A percentile compares a stretch with the other conserved stretches of the same genome.
Evolutionary conservation across 2,329 filamentous ascomycete species (phyloP).

Genomic region (Ophidiomyces ophidiicola): DNA sequence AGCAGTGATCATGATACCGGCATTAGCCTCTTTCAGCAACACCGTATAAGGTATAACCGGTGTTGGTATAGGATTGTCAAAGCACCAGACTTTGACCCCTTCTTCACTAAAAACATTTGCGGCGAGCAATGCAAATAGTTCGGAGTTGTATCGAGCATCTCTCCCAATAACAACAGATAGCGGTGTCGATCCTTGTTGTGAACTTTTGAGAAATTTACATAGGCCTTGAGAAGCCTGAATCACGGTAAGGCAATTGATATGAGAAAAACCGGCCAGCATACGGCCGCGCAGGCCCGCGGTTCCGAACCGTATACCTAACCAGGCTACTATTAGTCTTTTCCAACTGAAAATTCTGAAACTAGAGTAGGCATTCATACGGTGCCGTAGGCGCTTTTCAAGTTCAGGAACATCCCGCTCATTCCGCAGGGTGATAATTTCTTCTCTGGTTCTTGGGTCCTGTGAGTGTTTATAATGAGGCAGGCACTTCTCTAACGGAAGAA

Average conservation of each 20-base stretch:
- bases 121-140: slow-evolving; percentile 48
- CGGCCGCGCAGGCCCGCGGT: slow-evolving; percentile 51
- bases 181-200: slow-evolving; percentile 31
- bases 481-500: neutral
- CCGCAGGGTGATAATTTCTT: slow-evolving; percentile 44
- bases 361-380: slow-evolving; percentile 30
- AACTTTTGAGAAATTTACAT: slow-evolving; percentile 45
- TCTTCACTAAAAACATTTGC: slow-evolving; percentile 48
- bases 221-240: slow-evolving; percentile 55
- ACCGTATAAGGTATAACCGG: slow-evolving; percentile 53
- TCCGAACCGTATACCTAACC: slow-evolving; percentile 45
- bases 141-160: slow-evolving; percentile 52
- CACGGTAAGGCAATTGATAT: slow-evolving; percentile 48
- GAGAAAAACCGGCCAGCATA: slow-evolving; percentile 54
- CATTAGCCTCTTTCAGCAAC: slow-evolving; percentile 40
- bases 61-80: slow-evolving; percentile 45
- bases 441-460: slow-evolving; percentile 40
- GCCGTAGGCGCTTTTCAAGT: slow-evolving; percentile 41
- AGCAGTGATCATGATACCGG: slow-evolving; percentile 55
- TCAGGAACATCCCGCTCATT: slow-evolving; percentile 35
- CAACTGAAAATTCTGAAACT: neutral
- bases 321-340: neutral
- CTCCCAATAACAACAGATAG: slow-evolving; percentile 48
- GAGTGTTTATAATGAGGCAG: neutral
- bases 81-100: slow-evolving; percentile 49